Evolutionary conservation across 2,329 filamentous ascomycete species (phyloP).

Genomic region (Cercospora sp.): DNA sequence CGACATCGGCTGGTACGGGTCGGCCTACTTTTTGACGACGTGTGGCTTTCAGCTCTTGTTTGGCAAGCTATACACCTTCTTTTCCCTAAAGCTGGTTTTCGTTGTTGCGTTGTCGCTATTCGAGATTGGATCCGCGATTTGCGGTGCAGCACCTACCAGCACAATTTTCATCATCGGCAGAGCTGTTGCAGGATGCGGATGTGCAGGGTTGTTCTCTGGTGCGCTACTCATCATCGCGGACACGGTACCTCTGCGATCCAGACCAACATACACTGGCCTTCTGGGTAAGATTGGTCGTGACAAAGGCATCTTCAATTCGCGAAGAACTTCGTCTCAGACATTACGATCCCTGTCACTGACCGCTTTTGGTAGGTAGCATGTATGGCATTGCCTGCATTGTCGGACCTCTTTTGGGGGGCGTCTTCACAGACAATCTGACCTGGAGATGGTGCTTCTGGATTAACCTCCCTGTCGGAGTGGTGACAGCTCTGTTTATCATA

Average conservation of each 20-base stretch:
- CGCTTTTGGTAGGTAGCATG: slow-evolving; percentile 57
- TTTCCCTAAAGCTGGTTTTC: slow-evolving; percentile 39
- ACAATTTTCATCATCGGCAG: slow-evolving; percentile 50
- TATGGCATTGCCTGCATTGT: slow-evolving; percentile 52
- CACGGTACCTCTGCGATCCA: slow-evolving; percentile 39
- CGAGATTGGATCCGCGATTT: slow-evolving; percentile 49
- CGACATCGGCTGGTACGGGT: slow-evolving; percentile 44
- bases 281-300: slow-evolving; percentile 34
- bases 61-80: slow-evolving; percentile 34
- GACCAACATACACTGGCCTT: slow-evolving; percentile 18
- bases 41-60: slow-evolving; percentile 39
- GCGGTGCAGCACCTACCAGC: slow-evolving; percentile 47
- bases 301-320: no score
- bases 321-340: no score
- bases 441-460: slow-evolving; percentile 60
- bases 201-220: slow-evolving; percentile 61
- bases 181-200: slow-evolving; percentile 61
- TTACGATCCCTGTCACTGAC: no score
- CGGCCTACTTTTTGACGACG: slow-evolving; percentile 38
- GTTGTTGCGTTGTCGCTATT: slow-evolving; percentile 44
- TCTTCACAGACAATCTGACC: slow-evolving; percentile 61
- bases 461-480: slow-evolving; percentile 41
- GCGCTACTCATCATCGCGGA: slow-evolving; percentile 63
- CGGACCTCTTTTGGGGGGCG: slow-evolving; percentile 68
- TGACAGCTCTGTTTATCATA: slow-evolving; percentile 38